phyloP scores from a whole-genome alignment of 2,329 filamentous ascomycete species.

The Phaeophleospora eucalypticola region DNA sequence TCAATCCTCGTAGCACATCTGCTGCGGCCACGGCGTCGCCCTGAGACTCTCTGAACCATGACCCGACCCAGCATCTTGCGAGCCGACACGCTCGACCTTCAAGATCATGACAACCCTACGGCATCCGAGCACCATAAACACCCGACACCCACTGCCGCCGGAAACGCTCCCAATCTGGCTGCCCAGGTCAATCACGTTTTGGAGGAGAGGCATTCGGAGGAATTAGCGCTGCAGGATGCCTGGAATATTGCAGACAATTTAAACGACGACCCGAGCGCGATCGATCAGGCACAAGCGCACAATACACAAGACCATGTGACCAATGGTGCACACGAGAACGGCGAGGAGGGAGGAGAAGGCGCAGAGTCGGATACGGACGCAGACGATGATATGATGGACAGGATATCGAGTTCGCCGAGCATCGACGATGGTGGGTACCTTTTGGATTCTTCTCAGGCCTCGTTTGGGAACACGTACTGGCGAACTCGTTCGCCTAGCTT shows the following conservation, averaged over 20 bases:
- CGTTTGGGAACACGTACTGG: conserved; percentile 28
- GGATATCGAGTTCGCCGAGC: conserved; percentile 96
- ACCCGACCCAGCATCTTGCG: conserved; percentile 22
- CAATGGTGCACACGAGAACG: conserved; percentile 24
- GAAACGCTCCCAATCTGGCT: conserved; percentile 76
- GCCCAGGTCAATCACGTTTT: conserved; percentile 76
- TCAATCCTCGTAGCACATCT: conserved; percentile 1
- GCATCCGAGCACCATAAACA: conserved; percentile 73
- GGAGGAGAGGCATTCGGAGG: conserved; percentile 67
- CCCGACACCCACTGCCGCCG: conserved; percentile 44
- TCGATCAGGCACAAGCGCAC: conserved; percentile 48
- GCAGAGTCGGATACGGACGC: conserved; percentile 36
- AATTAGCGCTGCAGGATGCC: conserved; percentile 61
- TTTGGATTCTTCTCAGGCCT: conserved; percentile 29
- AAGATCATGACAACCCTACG: conserved; percentile 76
- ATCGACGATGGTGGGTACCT: conserved; percentile 95
- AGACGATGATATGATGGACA: conserved; percentile 88
- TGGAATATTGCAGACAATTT: conserved; percentile 40
- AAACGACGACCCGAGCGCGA: conserved; percentile 41
- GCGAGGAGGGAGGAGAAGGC: conserved; percentile 32
- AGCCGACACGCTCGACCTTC: conserved; percentile 89
- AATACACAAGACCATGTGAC: conserved; percentile 47
- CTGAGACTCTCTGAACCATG: conserved; percentile 11
- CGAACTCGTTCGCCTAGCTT: conserved; percentile 42
- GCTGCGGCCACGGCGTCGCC: neutral